Evolutionary conservation across 2,329 filamentous ascomycete genomes (phyloP).

Genomic region (Colletotrichum sp.): DNA sequence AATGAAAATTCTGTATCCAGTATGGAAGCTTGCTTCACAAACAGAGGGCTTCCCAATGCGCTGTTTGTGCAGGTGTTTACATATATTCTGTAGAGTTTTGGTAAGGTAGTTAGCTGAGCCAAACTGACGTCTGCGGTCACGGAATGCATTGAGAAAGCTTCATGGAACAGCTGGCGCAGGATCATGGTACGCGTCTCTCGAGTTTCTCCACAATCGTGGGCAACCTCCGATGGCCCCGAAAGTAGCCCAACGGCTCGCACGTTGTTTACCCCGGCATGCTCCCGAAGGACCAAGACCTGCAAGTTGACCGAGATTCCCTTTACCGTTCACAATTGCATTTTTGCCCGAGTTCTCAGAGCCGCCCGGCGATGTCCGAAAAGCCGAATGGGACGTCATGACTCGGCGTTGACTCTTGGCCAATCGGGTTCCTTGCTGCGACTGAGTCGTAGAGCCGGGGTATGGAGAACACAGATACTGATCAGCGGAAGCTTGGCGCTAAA

Average conservation of each 20-base stretch:
- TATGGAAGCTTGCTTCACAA: not conserved
- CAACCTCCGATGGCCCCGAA: not conserved
- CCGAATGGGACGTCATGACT: conserved; percentile 1
- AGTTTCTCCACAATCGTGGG: not conserved
- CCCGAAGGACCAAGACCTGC: not conserved
- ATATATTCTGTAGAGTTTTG: not conserved
- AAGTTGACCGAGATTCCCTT: not conserved
- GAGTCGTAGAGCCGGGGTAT: not conserved
- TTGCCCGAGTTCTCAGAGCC: not conserved
- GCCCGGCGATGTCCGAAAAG: not conserved
- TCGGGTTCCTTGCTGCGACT: not conserved
- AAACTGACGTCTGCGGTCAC: not conserved
- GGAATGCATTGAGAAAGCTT: not conserved
- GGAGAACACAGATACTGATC: not conserved
- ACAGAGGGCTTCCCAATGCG: not conserved
- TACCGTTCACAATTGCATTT: not conserved
- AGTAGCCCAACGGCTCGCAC: not conserved
- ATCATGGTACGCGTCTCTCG: not conserved
- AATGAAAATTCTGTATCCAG: not conserved
- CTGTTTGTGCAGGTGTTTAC: not conserved
- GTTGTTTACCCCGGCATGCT: not conserved
- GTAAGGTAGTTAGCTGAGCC: not conserved
- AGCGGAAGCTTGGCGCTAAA: not conserved
- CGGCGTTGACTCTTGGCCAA: not conserved
- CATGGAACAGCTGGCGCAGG: not conserved